Evolutionary conservation across 768 basidiomycete species (phyloP).

Genomic region (Coprinellus micaceus): DNA sequence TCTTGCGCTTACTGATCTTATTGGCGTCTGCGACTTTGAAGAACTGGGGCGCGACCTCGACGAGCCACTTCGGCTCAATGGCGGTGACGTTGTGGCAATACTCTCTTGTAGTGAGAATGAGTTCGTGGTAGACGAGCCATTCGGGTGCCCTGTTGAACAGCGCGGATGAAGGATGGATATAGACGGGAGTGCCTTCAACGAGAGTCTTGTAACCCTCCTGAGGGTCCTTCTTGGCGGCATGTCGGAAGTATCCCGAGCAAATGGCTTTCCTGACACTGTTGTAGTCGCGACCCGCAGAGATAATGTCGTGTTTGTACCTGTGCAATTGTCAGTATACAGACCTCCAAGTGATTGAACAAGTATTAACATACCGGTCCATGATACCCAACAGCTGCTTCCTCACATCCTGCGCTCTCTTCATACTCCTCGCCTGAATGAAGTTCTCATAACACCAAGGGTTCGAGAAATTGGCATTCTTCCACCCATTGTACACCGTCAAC

Average conservation of each 20-base stretch:
- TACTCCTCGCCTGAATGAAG: conserved; percentile 95
- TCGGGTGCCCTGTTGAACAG: conserved; percentile 96
- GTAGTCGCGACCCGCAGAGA: conserved; percentile 89
- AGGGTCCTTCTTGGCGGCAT: conserved; percentile 98
- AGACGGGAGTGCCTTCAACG: conserved; percentile 97
- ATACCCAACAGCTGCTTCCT: conserved; percentile 96
- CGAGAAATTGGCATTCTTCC: conserved; percentile 94
- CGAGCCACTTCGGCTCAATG: conserved; percentile 97
- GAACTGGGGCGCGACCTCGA: conserved; percentile 96
- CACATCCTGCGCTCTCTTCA: conserved; percentile 96
- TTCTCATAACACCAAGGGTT: conserved; percentile 99
- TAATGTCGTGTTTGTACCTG: conserved; percentile 96
- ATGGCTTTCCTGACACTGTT: conserved; percentile 93
- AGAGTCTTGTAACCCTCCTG: conserved; percentile 98
- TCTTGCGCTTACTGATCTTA: conserved; percentile 96
- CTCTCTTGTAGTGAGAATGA: conserved; percentile 94
- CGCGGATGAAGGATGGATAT: conserved; percentile 95
- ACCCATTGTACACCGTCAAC: conserved; percentile 95
- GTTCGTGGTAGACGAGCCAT: conserved; percentile 93
- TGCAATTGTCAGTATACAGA: conserved; percentile 23
- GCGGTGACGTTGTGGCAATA: conserved; percentile 93
- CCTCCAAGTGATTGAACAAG: background rate
- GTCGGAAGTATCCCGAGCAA: conserved; percentile 95
- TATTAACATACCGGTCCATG: conserved; percentile 81
- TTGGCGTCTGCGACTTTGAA: conserved; percentile 98